Base-by-base conservation (phyloP, 2,329 filamentous ascomycete species). In the Parastagonospora avenae region DNA sequence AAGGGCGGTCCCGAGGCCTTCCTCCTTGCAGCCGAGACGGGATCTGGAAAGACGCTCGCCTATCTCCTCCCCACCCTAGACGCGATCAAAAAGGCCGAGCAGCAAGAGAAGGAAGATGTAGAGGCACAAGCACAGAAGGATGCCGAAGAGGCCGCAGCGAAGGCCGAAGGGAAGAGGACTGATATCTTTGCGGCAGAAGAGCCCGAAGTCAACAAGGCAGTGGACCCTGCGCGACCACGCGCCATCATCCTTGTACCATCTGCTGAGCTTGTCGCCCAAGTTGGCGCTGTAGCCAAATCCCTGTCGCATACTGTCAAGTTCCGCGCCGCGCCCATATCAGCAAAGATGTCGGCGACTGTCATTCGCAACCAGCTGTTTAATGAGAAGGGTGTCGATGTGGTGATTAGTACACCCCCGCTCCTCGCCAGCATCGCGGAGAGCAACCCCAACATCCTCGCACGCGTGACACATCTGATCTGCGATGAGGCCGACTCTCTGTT, bases 401-500 rank as follows among this genome's bases (percentile, higher is more conserved):
- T 97, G 8, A 82, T 97, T 52, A 82, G 90, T 12, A 99, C 94
- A 0, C 95, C 94, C 4, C 92, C 97, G 68, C 82, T 99, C 9
- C 83, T 99, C 33, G 83, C 89, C 48, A 92, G 90, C 54, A 94
- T 99, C 67, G 91, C 91, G 10, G 86, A 96, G 59, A 88, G 86
- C 15, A 92, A 97, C 60, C 94, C 94, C 9, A 93, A 96, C 66
- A 87, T 99, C 54, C 84, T 99, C 31, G 92, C 91, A n/a, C 88
- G 91, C 10, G 92, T 97, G 51, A 87, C 85, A 1, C 91, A 97
- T 70, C 82, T 99, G 9, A 83, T 99, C 52, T 82, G 96, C 42
- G 95, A 99, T 70, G 95, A 99, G 78, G 95, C 95, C 1, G 94
- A 99, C 75, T 97, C 92, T 4, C 85, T 99, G 8, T 85, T 99